phyloP scores from a whole-genome alignment of 805 yeast species.

The Saccharomycopsis fibuligera region DNA sequence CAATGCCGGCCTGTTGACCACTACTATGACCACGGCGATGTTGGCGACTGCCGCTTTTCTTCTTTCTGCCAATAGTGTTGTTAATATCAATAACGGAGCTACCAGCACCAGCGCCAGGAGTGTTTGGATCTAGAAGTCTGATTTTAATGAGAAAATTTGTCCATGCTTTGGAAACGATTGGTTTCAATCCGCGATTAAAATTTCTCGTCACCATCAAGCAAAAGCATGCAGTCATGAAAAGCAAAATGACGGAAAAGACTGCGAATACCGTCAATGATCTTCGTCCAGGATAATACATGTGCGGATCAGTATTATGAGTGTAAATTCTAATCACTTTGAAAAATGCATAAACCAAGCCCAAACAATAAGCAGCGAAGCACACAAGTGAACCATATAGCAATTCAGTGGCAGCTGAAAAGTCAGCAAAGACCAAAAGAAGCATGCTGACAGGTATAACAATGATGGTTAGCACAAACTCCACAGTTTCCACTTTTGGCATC shows the following conservation, averaged over 20 bases:
- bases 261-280: slow-evolving; percentile 35
- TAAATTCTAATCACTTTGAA: slow-evolving; percentile 35
- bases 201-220: slow-evolving; percentile 9
- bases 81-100: no score
- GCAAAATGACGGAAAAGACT: slow-evolving; percentile 29
- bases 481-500: slow-evolving; percentile 31
- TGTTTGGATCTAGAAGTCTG: no score
- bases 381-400: slow-evolving; percentile 23
- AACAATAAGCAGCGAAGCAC: slow-evolving; percentile 26
- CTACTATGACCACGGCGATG: neutral
- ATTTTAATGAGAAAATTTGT: neutral
- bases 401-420: slow-evolving; percentile 32
- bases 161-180: slow-evolving; percentile 13
- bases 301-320: slow-evolving; percentile 33
- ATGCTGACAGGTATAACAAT: slow-evolving; percentile 30
- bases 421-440: slow-evolving; percentile 30
- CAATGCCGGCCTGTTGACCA: neutral
- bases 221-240: slow-evolving; percentile 20
- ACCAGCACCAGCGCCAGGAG: no score
- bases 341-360: slow-evolving; percentile 34
- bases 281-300: slow-evolving; percentile 34
- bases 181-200: slow-evolving; percentile 21
- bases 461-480: slow-evolving; percentile 35
- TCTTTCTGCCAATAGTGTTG: neutral
- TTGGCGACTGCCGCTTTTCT: neutral